Conservation (phyloP, 345 rosid genomes). For the Citrus hindsii region DNA sequence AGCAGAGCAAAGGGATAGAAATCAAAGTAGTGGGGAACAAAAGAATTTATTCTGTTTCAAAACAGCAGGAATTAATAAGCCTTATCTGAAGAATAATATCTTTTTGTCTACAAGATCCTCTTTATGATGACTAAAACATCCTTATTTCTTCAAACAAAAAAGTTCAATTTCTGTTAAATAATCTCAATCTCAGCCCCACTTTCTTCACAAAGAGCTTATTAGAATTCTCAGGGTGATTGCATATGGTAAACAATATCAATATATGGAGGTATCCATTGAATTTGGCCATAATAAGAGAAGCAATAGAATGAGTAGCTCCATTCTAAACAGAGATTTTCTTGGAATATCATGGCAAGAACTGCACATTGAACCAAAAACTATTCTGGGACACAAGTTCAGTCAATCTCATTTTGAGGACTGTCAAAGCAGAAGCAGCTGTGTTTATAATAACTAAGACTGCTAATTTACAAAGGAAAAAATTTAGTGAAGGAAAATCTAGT, state of each 20-base stretch:
- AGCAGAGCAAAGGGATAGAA: neutral
- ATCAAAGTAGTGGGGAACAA: neutral
- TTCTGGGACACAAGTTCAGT: neutral
- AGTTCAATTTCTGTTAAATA: neutral
- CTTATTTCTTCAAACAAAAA: neutral
- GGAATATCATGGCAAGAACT: neutral
- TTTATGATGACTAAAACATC: neutral
- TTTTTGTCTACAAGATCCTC: neutral
- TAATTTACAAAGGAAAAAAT: neutral
- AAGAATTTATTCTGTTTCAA: slow-evolving; percentile 7
- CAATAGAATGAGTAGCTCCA: neutral
- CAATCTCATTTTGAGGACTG: neutral
- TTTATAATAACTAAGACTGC: neutral
- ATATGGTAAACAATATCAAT: neutral
- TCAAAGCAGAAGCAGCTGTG: neutral
- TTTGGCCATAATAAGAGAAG: slow-evolving; percentile 4
- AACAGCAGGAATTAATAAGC: neutral
- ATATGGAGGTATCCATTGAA: neutral
- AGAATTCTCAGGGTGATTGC: neutral
- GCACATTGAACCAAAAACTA: neutral
- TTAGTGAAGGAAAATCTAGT: neutral
- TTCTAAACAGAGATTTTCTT: neutral
- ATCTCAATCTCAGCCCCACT: slow-evolving; percentile 1
- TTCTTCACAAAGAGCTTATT: neutral
- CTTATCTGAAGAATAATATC: slow-evolving; percentile 5